Conservation (phyloP, 441 rosid genomes). For the Erysimum pusillum region DNA sequence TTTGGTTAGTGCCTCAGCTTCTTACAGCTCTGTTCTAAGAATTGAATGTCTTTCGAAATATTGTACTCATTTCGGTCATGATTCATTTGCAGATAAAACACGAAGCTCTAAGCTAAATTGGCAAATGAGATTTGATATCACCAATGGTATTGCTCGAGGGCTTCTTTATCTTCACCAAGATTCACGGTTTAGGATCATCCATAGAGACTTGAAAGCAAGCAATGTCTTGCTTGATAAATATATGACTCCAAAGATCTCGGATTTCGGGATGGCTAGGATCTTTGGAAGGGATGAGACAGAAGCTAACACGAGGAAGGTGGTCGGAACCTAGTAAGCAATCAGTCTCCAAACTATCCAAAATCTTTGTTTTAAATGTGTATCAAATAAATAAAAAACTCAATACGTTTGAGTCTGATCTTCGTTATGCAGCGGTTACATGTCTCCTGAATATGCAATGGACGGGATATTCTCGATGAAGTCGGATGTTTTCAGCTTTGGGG, state of each 20-base stretch:
- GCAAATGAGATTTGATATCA: slow-evolving; percentile 63
- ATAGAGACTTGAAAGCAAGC: slow-evolving; percentile 82
- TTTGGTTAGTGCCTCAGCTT: slow-evolving; percentile 41
- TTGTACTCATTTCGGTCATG: background rate
- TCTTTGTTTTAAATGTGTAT: background rate
- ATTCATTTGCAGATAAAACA: slow-evolving; percentile 51
- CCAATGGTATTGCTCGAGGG: slow-evolving; percentile 73
- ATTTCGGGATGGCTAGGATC: slow-evolving; percentile 84
- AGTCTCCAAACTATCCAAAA: background rate
- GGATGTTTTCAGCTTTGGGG: slow-evolving; percentile 80
- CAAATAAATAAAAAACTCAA: background rate
- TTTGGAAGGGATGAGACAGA: slow-evolving; percentile 72
- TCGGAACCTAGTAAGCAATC: slow-evolving; percentile 77
- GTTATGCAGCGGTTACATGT: slow-evolving; percentile 74
- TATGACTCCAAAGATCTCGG: slow-evolving; percentile 75
- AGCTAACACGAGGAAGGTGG: slow-evolving; percentile 66
- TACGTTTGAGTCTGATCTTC: background rate
- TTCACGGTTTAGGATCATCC: slow-evolving; percentile 79
- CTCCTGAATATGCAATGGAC: slow-evolving; percentile 85
- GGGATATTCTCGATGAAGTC: slow-evolving; percentile 78
- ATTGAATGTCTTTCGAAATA: background rate
- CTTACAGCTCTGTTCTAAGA: background rate
- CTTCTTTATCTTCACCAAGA: slow-evolving; percentile 81
- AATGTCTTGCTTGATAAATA: slow-evolving; percentile 69
- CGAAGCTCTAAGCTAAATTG: slow-evolving; percentile 56